Evolutionary conservation across 768 basidiomycete genomes (phyloP).

Genomic region (Suillus luteus): DNA sequence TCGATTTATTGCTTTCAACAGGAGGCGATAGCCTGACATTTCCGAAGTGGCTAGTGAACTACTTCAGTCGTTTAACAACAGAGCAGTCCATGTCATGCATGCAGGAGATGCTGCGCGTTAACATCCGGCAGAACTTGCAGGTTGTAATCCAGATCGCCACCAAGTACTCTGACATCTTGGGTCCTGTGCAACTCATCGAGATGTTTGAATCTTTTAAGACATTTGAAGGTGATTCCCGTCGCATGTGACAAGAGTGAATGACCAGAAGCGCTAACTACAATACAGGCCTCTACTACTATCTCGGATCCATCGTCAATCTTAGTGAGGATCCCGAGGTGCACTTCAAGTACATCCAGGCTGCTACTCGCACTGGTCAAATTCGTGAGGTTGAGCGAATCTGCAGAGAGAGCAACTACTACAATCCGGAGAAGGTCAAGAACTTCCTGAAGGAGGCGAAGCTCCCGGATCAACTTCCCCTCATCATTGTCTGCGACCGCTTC

Average conservation of each 20-base stretch:
- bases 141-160: slow-evolving; percentile 97
- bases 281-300: slow-evolving; percentile 93
- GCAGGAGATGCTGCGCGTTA: slow-evolving; percentile 95
- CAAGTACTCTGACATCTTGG: slow-evolving; percentile 97
- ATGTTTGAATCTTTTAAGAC: slow-evolving; percentile 98
- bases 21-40: slow-evolving; percentile 1
- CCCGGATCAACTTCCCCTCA: slow-evolving; percentile 93
- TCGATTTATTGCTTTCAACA: slow-evolving; percentile 9
- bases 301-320: slow-evolving; percentile 96
- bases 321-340: slow-evolving; percentile 96
- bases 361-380: slow-evolving; percentile 96
- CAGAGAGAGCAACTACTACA: slow-evolving; percentile 95
- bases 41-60: slow-evolving; percentile 88
- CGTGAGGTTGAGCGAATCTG: slow-evolving; percentile 99
- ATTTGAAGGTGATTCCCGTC: slow-evolving; percentile 69
- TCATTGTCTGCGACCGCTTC: slow-evolving; percentile 99
- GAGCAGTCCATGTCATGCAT: slow-evolving; percentile 96
- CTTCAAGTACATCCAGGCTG: slow-evolving; percentile 99
- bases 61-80: slow-evolving; percentile 95
- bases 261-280: neutral
- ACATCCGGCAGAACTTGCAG: slow-evolving; percentile 97
- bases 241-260: neutral
- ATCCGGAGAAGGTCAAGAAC: slow-evolving; percentile 99
- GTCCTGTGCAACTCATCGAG: slow-evolving; percentile 96
- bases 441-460: slow-evolving; percentile 99